Evolutionary conservation across 2,329 filamentous ascomycete genomes (phyloP), one percentile per base, ranked within the genome.

Genomic region (Nemania diffusa): DNA sequence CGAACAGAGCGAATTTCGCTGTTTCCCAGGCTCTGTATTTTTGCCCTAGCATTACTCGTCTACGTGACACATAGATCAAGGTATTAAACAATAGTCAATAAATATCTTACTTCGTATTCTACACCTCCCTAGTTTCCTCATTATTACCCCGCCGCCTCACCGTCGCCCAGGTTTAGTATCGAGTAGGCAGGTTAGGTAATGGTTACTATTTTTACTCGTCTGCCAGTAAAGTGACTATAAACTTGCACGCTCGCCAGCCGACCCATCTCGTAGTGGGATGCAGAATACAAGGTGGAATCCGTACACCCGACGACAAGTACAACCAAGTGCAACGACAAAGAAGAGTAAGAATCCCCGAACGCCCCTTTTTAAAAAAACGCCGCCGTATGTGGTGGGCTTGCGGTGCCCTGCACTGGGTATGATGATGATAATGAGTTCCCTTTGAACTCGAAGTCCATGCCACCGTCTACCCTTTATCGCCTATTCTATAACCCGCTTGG

Each of bases 301-400:
- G 22, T 55, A 67, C 61, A 63, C 32, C 40, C 48, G 67, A 65
- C 48, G 67, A 65, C 59, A 60, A 61, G 24, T 37, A 57, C 17
- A 58, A 48, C 57, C 37, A 64, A 57, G 46, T 51, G 29, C 22
- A 22, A 57, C 42, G 32, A 37, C 15, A 22, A 40, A 26, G 6
- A 53, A 57, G 22, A 34, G 15, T 37, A 56, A 32, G 24, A 46
- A 27, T 61, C 53, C 62, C 72, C 67, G 51, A 69, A 75, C 69
- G 72, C 72, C 72, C 67, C 65, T 66, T 64, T 46, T 72, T 32
- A 24, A 13, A 68, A 69, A 63, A 74, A 75, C 71, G 69, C 72
- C 70, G 27, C 69, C 67, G 62, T 62, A 72, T 69, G 68, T 69
- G 64, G 67, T 62, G 51, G 61, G 70, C 61, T 65, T 63, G 58